Evolutionary conservation across 495 filamentous ascomycete genomes (phyloP), one percentile per base, ranked within the genome.

Genomic region (Xylaria flabelliformis): DNA sequence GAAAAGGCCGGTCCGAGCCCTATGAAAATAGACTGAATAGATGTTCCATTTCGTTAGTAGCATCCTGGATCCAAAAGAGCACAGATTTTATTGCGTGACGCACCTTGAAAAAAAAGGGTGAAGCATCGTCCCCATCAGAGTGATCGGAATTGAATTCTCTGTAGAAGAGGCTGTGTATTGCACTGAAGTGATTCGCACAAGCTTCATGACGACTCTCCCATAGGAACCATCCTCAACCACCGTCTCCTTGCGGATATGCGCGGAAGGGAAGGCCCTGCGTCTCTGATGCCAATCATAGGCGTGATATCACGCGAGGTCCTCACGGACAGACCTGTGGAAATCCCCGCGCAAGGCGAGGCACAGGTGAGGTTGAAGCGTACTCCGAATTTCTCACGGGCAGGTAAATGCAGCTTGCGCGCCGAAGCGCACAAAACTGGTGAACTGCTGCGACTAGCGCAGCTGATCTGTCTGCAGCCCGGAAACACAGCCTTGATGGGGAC

Each of bases 381-480:
- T 97, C 95, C 95, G 95, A 97, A 97, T 97, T 97, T 97, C 95
- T 97, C 95, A 97, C 96, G 96, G 97, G 95, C 94, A 79, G 79
- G 73, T 72, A 73, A 74, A 42, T 64, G 68, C 67, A 70, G 69
- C 75, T 80, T 82, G 80, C 39, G 72, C 62, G 68, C 72, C 42
- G 81, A 78, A 69, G 68, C 73, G 75, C 70, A 63, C 53, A 72
- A 77, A 66, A 67, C 64, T 58, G 75, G 70, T 71, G 80, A 80
- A 80, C 82, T 75, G 78, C 77, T 74, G 80, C 66, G 74, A 67
- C 81, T 74, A 73, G 74, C 78, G 78, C 77, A 74, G 75, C 76
- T 73, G 83, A 87, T 93, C 90, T 88, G 92, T 97, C 86, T 94
- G 95, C 94, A 89, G 94, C 95, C 97, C 96, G 97, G 94, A 98